phyloP scores from a whole-genome alignment of 2,329 filamentous ascomycete genomes.

The Paraconiothyrium brasiliense region DNA sequence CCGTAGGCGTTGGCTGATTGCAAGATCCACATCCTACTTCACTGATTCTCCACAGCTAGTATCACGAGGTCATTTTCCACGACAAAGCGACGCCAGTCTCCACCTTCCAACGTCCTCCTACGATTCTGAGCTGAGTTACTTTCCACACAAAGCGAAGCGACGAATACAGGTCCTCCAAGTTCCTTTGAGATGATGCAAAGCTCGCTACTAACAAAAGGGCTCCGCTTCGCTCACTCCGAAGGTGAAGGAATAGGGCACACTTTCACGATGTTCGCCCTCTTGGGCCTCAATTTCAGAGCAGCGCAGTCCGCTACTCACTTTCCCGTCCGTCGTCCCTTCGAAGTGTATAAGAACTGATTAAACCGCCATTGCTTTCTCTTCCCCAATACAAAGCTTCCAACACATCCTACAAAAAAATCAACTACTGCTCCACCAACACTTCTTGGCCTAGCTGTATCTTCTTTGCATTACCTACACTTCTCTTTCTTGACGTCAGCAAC shows the following conservation, averaged over 20 bases:
- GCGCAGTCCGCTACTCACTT: slow-evolving; percentile 7
- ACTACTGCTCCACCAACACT: not conserved
- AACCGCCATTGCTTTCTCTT: not conserved
- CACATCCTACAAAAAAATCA: not conserved
- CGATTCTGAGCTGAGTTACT: not conserved
- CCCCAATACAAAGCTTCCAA: too few relatives aligned
- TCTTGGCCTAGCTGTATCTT: not conserved
- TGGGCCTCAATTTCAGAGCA: not conserved
- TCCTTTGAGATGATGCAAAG: not conserved
- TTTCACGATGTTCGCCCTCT: slow-evolving; percentile 7
- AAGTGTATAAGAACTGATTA: not conserved
- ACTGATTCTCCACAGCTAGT: not conserved
- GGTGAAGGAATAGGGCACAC: slow-evolving; percentile 12
- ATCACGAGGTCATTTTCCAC: slow-evolving; percentile 2
- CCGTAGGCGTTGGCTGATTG: not conserved
- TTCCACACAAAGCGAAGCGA: not conserved
- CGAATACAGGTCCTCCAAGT: slow-evolving; percentile 1
- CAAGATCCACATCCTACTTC: not conserved
- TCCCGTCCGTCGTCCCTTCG: not conserved
- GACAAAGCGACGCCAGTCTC: not conserved
- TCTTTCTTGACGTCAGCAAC: not conserved
- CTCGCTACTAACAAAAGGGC: slow-evolving; percentile 1
- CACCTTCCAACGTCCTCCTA: slow-evolving; percentile 11
- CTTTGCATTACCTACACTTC: not conserved
- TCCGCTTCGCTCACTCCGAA: slow-evolving; percentile 9